Percentiles rank a stretch among this genome's conserved stretches.
phyloP scores from a whole-genome alignment of 2,329 filamentous ascomycete species.

The Calonectria pauciramosa region DNA sequence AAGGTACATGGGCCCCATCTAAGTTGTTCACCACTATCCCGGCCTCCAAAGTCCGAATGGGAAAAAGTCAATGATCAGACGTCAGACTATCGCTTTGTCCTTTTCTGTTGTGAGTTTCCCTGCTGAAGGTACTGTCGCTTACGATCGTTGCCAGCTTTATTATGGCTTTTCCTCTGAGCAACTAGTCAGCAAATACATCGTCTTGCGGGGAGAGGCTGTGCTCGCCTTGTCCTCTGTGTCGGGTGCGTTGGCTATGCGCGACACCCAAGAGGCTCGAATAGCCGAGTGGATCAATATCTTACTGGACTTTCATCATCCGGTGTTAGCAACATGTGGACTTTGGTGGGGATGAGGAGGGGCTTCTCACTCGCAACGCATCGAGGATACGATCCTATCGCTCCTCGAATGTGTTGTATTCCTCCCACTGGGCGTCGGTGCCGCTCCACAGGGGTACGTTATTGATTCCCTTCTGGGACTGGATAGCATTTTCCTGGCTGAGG shows the following conservation, averaged over 20 bases:
- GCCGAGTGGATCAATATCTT: slow-evolving; percentile 44
- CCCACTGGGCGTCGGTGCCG: slow-evolving; percentile 40
- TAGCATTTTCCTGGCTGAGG: slow-evolving; percentile 26
- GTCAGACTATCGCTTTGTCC: neutral
- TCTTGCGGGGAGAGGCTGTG: neutral
- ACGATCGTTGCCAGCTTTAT: slow-evolving; percentile 42
- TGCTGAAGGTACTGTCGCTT: slow-evolving; percentile 35
- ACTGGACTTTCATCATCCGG: slow-evolving; percentile 23
- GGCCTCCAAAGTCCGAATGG: no score
- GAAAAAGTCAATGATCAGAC: neutral
- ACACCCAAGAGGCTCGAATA: slow-evolving; percentile 37
- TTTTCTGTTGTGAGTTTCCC: slow-evolving; percentile 28
- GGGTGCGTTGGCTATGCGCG: slow-evolving; percentile 39
- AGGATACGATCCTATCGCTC: slow-evolving; percentile 43
- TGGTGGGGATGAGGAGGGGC: no score
- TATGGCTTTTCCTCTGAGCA: slow-evolving; percentile 38
- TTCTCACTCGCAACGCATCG: slow-evolving; percentile 36
- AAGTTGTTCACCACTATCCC: no score
- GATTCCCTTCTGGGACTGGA: slow-evolving; percentile 33
- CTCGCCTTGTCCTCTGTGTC: slow-evolving; percentile 38
- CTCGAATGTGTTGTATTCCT: slow-evolving; percentile 40
- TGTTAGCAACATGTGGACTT: neutral
- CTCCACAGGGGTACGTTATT: slow-evolving; percentile 42
- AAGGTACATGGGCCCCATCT: neutral
- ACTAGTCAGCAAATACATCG: neutral